Conservation (phyloP, 805 yeast species). For the Grigorovia transvaalensis region DNA sequence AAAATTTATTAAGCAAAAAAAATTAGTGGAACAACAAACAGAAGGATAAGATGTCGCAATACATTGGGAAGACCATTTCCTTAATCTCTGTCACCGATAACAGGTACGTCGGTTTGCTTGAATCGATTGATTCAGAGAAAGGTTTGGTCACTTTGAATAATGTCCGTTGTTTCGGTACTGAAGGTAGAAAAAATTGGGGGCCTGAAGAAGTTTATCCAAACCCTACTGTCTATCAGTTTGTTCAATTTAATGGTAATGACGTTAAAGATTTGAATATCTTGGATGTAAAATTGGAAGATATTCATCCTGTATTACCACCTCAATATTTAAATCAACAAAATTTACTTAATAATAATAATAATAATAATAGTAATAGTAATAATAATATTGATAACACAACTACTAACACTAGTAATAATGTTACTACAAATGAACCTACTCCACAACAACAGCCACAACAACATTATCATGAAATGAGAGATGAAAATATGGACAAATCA, state of each 20-base stretch:
- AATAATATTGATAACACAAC: not conserved
- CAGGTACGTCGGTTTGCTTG: slow-evolving; percentile 83
- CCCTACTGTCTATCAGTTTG: slow-evolving; percentile 55
- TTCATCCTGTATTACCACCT: slow-evolving; percentile 39
- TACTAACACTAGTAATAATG: not conserved
- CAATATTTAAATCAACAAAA: not conserved
- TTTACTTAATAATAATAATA: too few species aligned
- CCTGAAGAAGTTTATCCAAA: slow-evolving; percentile 64
- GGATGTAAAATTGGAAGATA: slow-evolving; percentile 58
- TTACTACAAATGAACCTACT: too few species aligned
- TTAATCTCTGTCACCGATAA: slow-evolving; percentile 24
- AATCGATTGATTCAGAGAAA: slow-evolving; percentile 78
- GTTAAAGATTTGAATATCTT: slow-evolving; percentile 82
- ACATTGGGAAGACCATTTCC: slow-evolving; percentile 65
- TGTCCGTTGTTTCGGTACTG: slow-evolving; percentile 84
- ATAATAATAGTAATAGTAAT: not conserved
- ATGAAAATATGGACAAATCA: slow-evolving; percentile 5
- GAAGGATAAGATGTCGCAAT: slow-evolving; percentile 63
- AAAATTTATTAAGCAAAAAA: not conserved
- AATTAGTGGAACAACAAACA: not conserved
- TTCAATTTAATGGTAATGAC: slow-evolving; percentile 83
- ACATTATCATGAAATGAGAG: not conserved
- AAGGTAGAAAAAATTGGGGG: slow-evolving; percentile 71
- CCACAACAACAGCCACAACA: not conserved
- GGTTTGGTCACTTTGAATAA: slow-evolving; percentile 77